Conservation (phyloP, 768 basidiomycete species). For the Cystobasidium ongulense region DNA sequence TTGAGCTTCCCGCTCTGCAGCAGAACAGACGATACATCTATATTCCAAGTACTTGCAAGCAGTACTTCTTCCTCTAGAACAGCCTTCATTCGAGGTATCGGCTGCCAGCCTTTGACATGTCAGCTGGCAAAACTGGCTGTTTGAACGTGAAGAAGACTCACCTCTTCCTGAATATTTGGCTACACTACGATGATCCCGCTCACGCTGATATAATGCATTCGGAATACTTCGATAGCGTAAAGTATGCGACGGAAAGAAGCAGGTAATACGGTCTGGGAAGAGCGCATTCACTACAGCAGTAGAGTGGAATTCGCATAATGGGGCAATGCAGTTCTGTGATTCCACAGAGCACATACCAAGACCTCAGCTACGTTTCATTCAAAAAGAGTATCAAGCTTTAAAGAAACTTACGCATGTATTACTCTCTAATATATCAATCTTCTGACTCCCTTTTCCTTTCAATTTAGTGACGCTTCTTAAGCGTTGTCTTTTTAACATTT, state of each 20-base stretch:
- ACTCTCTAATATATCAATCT: slow-evolving; percentile 27
- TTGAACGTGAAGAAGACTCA: no score
- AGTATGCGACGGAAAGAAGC: slow-evolving; percentile 23
- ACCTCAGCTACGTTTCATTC: neutral
- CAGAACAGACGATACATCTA: slow-evolving; percentile 27
- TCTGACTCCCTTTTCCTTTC: neutral
- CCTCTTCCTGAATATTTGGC: slow-evolving; percentile 23
- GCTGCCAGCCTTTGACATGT: slow-evolving; percentile 19
- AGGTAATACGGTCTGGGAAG: slow-evolving; percentile 20
- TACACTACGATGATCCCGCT: neutral
- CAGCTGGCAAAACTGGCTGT: no score
- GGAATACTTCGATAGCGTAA: slow-evolving; percentile 17
- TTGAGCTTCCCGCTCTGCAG: no score
- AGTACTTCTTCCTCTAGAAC: slow-evolving; percentile 30
- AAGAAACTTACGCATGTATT: neutral
- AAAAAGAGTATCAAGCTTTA: neutral
- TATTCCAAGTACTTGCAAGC: slow-evolving; percentile 20
- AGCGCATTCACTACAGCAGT: slow-evolving; percentile 27
- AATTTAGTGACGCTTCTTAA: slow-evolving; percentile 1
- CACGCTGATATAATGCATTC: neutral
- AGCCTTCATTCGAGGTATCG: neutral
- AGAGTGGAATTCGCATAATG: slow-evolving; percentile 30
- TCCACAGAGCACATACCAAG: neutral
- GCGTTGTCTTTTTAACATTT: slow-evolving; percentile 23
- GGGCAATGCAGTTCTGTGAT: slow-evolving; percentile 19